phyloP scores from a whole-genome alignment of 345 rosid genomes.

The Eutrema japonicum region DNA sequence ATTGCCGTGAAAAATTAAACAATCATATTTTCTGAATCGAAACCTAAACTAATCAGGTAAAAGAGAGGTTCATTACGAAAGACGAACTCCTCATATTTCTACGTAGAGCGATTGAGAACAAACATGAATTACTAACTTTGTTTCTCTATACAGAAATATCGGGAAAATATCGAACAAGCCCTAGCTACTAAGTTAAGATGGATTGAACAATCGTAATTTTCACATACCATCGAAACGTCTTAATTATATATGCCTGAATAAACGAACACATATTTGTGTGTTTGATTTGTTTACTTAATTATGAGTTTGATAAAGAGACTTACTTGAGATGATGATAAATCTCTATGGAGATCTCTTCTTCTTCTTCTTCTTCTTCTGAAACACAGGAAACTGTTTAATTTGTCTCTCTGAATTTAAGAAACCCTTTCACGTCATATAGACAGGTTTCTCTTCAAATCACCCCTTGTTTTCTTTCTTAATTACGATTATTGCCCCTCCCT shows the following conservation, averaged over 20 bases:
- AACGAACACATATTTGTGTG: background rate
- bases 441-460: constrained; percentile 13
- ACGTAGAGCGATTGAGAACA: constrained; percentile 14
- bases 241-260: background rate
- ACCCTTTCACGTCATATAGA: constrained; percentile 37
- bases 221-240: background rate
- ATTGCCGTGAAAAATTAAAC: background rate
- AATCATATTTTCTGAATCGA: background rate
- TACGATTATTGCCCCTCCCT: constrained; percentile 29
- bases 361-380: constrained; percentile 32
- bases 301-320: constrained; percentile 28
- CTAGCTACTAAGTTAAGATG: background rate
- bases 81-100: constrained; percentile 12
- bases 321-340: constrained; percentile 29
- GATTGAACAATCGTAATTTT: background rate
- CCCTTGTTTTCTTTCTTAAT: constrained; percentile 14
- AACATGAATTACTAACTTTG: background rate
- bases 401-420: constrained; percentile 46
- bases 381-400: constrained; percentile 42
- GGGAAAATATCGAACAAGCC: constrained; percentile 21
- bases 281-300: background rate
- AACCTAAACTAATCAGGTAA: constrained; percentile 1
- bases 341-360: constrained; percentile 25
- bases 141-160: background rate
- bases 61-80: constrained; percentile 17